These are phyloP conservation scores for Epichloe gansuensis DNA, from an alignment of 2,329 filamentous ascomycete species.

Conservation along the genomic window DNA sequence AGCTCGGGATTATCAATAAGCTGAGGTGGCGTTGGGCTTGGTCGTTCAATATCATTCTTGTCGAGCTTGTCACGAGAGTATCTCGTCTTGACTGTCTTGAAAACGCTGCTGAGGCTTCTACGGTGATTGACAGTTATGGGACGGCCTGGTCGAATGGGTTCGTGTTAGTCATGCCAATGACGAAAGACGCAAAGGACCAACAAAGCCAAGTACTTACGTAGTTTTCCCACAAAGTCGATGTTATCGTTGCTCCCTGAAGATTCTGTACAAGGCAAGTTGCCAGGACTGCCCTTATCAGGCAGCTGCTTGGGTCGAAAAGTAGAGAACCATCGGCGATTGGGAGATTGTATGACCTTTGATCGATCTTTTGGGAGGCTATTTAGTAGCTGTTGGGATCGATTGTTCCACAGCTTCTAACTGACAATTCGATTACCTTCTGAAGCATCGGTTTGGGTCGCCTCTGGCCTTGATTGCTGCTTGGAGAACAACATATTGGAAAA, in stretches of 20 bases:
- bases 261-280: not conserved
- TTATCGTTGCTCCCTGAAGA: not conserved
- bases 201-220: not conserved
- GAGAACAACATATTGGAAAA: constrained; percentile 12
- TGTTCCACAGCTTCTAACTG: constrained; percentile 18
- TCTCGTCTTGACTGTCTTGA: constrained; percentile 16
- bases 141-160: not conserved
- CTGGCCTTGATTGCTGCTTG: constrained; percentile 8
- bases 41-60: constrained; percentile 3
- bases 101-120: constrained; percentile 18
- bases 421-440: constrained; percentile 6
- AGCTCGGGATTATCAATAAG: not conserved
- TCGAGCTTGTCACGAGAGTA: constrained; percentile 13
- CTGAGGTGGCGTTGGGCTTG: not conserved
- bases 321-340: constrained; percentile 10
- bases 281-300: not conserved
- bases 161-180: not conserved
- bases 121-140: constrained; percentile 10
- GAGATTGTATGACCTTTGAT: constrained; percentile 1
- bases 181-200: not conserved
- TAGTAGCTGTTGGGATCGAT: constrained; percentile 8
- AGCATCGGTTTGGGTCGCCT: constrained; percentile 4
- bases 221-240: not conserved
- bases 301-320: constrained; percentile 7
- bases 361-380: constrained; percentile 1